Conservation (phyloP, 441 rosid species). For the Euphorbia schlechtendalii region DNA sequence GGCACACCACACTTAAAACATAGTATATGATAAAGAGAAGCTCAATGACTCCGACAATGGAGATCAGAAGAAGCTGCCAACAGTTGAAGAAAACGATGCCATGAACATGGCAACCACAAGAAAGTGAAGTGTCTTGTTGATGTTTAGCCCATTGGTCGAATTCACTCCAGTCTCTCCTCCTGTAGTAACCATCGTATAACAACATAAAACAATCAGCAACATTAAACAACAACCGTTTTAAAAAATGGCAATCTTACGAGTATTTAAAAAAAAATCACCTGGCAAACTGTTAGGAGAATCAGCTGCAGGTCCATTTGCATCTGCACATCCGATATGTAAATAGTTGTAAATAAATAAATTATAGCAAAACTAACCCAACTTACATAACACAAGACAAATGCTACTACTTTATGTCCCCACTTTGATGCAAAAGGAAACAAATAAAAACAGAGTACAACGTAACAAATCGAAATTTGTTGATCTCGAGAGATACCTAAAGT, state of each 20-base stretch:
- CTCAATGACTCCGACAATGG: neutral
- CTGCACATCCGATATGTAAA: conserved; percentile 7
- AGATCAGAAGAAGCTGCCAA: conserved; percentile 20
- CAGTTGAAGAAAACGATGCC: conserved; percentile 17
- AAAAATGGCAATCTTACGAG: too few species aligned
- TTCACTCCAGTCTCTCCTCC: neutral
- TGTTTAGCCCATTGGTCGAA: conserved; percentile 8
- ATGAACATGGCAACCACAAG: conserved; percentile 14
- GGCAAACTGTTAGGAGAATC: conserved; percentile 26
- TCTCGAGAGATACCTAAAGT: too few species aligned
- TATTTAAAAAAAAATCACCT: neutral
- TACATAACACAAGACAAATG: too few species aligned
- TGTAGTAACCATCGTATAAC: too few species aligned
- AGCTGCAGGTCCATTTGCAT: conserved; percentile 16
- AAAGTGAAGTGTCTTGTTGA: conserved; percentile 14
- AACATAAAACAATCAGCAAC: too few species aligned
- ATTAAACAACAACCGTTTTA: too few species aligned
- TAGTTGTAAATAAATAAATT: too few species aligned
- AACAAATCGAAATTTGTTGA: too few species aligned
- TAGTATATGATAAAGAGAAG: conserved; percentile 1
- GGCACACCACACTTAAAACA: conserved; percentile 4
- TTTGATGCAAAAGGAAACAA: too few species aligned
- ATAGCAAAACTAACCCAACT: too few species aligned
- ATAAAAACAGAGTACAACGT: too few species aligned
- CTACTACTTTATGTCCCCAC: too few species aligned